These are phyloP conservation scores for Linnemannia elongata DNA, from an alignment of 192 early-diverging fungal genomes.

Conservation along the genomic window DNA sequence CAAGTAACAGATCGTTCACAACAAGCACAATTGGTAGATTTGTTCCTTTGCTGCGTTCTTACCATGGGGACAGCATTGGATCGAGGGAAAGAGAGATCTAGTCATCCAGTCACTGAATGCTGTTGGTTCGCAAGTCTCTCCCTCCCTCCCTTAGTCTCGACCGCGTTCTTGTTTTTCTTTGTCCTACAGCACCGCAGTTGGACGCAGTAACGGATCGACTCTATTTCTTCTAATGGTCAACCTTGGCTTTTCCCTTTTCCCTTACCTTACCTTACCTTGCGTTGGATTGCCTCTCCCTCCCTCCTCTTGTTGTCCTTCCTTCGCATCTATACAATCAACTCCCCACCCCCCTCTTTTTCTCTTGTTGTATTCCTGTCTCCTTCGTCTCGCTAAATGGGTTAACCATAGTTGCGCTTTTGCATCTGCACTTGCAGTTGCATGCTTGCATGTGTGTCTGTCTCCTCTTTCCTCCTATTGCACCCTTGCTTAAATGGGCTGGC, in stretches of 20 bases:
- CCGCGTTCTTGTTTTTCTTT: not conserved
- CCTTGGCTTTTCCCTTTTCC: not conserved
- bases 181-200: constrained; percentile 9
- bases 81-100: not conserved
- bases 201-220: not conserved
- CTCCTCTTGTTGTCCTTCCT: too few species aligned
- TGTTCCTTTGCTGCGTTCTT: not conserved
- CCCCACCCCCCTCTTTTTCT: not conserved
- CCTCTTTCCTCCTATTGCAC: not conserved
- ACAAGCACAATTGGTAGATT: not conserved
- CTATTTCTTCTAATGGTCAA: not conserved
- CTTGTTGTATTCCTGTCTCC: not conserved
- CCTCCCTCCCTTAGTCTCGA: too few species aligned
- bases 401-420: not conserved
- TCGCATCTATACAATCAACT: too few species aligned
- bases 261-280: too few species aligned
- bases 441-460: not conserved
- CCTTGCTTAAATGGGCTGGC: not conserved
- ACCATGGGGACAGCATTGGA: not conserved
- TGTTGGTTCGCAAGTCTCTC: not conserved
- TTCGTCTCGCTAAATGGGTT: not conserved
- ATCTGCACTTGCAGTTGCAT: not conserved
- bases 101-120: not conserved
- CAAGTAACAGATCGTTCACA: too few species aligned
- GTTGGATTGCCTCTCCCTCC: too few species aligned